These are phyloP conservation scores for Aspergillus spinulosporus DNA, from an alignment of 2,329 filamentous ascomycete genomes.

Conservation along the genomic window DNA sequence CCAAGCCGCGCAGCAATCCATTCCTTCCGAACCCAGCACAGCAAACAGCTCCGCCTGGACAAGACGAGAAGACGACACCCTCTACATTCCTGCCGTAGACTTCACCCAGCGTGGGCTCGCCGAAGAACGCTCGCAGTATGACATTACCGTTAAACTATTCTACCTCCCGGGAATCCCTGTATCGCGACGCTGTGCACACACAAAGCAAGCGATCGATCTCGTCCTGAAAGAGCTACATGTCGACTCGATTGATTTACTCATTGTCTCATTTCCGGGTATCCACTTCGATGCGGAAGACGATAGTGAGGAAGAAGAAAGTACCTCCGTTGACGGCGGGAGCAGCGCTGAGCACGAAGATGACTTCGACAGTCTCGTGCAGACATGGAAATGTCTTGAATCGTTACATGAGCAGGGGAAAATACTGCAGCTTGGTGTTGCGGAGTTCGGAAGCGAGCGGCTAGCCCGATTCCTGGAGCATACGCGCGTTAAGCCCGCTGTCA, in stretches of 20 bases:
- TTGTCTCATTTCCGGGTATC: conserved; percentile 89
- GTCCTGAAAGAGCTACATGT: conserved; percentile 79
- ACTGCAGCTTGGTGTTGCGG: conserved; percentile 76
- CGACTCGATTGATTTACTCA: conserved; percentile 76
- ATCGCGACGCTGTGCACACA: conserved; percentile 66
- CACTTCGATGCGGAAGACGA: conserved; percentile 92
- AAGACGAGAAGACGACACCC: conserved; percentile 56
- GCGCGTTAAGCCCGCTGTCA: conserved; percentile 72
- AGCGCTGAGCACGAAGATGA: conserved; percentile 47
- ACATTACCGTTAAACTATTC: conserved; percentile 94
- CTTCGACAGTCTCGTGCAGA: conserved; percentile 66
- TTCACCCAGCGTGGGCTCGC: conserved; percentile 69
- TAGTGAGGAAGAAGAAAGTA: conserved; percentile 66
- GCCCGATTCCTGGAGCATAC: conserved; percentile 72
- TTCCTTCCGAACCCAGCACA: conserved; percentile 18
- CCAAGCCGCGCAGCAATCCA: conserved; percentile 66
- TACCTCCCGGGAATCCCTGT: conserved; percentile 73
- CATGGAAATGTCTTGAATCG: conserved; percentile 67
- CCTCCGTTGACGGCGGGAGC: conserved; percentile 41
- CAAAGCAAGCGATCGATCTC: conserved; percentile 73
- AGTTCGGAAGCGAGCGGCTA: conserved; percentile 85
- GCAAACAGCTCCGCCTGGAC: conserved; percentile 62
- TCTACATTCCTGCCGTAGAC: conserved; percentile 78
- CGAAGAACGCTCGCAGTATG: conserved; percentile 82
- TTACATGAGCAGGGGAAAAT: conserved; percentile 72